Conservation (phyloP, 2,329 filamentous ascomycete genomes). For the Parastagonospora avenae region DNA sequence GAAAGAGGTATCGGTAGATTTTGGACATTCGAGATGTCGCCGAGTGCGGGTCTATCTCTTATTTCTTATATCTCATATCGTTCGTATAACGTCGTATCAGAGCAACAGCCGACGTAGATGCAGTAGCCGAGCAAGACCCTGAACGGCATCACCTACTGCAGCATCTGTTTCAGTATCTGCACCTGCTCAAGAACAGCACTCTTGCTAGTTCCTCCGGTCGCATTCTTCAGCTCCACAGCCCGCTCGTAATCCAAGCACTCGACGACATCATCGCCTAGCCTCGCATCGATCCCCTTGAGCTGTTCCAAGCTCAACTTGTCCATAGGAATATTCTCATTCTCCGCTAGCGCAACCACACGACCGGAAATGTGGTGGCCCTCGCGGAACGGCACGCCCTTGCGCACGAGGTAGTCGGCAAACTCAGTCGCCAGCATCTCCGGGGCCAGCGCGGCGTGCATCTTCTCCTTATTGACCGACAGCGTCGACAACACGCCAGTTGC, state of each 20-base stretch:
- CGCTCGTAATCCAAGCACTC: slow-evolving; percentile 79
- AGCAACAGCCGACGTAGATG: too few relatives aligned
- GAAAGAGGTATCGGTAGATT: too few relatives aligned
- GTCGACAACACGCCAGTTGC: slow-evolving; percentile 80
- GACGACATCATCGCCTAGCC: slow-evolving; percentile 74
- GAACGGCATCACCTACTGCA: slow-evolving; percentile 24
- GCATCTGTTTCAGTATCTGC: slow-evolving; percentile 54
- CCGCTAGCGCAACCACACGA: slow-evolving; percentile 72
- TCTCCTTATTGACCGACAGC: slow-evolving; percentile 69
- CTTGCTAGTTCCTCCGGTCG: slow-evolving; percentile 79
- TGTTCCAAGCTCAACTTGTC: slow-evolving; percentile 70
- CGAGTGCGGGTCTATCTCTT: too few relatives aligned
- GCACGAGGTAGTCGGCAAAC: slow-evolving; percentile 67
- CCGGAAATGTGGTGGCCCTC: slow-evolving; percentile 82
- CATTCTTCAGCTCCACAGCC: slow-evolving; percentile 78
- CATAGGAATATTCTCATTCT: slow-evolving; percentile 70
- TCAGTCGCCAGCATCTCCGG: slow-evolving; percentile 83
- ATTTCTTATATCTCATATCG: too few relatives aligned
- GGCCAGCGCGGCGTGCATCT: slow-evolving; percentile 79
- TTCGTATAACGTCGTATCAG: too few relatives aligned
- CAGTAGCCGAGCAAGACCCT: not conserved
- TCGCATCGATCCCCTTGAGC: slow-evolving; percentile 68
- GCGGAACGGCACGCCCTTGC: slow-evolving; percentile 74
- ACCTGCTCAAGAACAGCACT: slow-evolving; percentile 69
- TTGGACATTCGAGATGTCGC: too few relatives aligned